Conservation (phyloP, 148 eudicot species). For the Dysphania ambrosioides region DNA sequence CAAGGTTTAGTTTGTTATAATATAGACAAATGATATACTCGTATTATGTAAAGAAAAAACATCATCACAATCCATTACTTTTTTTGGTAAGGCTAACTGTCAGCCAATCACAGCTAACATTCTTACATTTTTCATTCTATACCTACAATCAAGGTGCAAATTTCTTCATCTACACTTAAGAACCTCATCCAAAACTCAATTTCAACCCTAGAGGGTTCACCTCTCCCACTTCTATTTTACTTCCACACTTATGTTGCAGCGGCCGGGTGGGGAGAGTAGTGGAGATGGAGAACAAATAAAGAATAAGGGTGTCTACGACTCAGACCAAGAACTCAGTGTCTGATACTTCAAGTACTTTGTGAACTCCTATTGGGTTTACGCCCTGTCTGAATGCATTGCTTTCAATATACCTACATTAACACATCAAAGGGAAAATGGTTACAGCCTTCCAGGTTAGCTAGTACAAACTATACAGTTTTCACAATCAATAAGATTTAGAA, state of each 20-base stretch:
- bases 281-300: constrained; percentile 7
- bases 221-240: not conserved
- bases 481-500: not conserved
- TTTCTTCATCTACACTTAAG: constrained; percentile 16
- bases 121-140: constrained; percentile 6
- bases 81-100: not conserved
- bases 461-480: not conserved
- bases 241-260: not conserved
- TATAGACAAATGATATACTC: too few species aligned
- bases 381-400: constrained; percentile 81
- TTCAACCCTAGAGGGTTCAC: not conserved
- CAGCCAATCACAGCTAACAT: not conserved
- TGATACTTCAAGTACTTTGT: constrained; percentile 84
- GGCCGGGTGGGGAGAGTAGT: not conserved
- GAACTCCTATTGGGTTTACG: constrained; percentile 80
- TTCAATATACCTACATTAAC: constrained; percentile 73
- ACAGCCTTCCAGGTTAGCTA: not conserved
- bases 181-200: constrained; percentile 7
- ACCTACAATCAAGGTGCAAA: not conserved
- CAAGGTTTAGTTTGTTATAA: too few species aligned
- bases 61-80: too few species aligned
- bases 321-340: constrained; percentile 73
- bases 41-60: too few species aligned
- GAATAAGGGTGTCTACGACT: constrained; percentile 23
- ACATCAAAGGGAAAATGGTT: not conserved